Conservation (phyloP, 164 flowering plant species). For the Platanus orientalis region DNA sequence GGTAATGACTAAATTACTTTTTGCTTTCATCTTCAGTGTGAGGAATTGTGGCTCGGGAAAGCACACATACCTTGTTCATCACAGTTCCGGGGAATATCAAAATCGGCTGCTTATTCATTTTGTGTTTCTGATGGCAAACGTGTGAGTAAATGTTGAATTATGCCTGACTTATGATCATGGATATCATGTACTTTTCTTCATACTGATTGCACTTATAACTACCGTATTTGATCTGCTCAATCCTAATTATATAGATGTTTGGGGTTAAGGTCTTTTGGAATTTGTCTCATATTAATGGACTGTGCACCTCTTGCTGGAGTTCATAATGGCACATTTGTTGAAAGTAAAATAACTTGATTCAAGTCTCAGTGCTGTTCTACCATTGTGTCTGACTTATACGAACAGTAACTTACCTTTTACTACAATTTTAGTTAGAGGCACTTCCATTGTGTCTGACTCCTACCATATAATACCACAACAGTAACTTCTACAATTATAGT, state of each 20-base stretch:
- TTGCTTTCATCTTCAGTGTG: constrained; percentile 37
- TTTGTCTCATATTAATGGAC: not conserved
- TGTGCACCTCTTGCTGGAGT: not conserved
- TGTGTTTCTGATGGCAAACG: constrained; percentile 77
- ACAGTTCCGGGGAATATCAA: constrained; percentile 45
- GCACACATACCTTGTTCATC: constrained; percentile 84
- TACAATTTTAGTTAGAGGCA: too few species aligned
- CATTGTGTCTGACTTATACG: not conserved
- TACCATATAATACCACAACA: not conserved
- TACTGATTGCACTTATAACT: not conserved
- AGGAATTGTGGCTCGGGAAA: constrained; percentile 70
- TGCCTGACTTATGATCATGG: not conserved
- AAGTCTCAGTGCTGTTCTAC: not conserved
- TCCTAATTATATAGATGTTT: not conserved
- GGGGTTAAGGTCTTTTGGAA: not conserved
- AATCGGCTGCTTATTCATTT: constrained; percentile 56
- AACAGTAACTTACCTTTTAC: too few species aligned
- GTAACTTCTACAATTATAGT: not conserved
- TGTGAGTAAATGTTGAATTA: constrained; percentile 33
- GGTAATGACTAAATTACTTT: not conserved
- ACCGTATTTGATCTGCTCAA: not conserved
- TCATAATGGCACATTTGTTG: not conserved
- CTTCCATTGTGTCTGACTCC: not conserved
- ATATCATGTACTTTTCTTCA: not conserved
- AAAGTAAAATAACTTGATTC: not conserved